phyloP scores from a whole-genome alignment of 306 rosid genomes.

The Pyrus communis region DNA sequence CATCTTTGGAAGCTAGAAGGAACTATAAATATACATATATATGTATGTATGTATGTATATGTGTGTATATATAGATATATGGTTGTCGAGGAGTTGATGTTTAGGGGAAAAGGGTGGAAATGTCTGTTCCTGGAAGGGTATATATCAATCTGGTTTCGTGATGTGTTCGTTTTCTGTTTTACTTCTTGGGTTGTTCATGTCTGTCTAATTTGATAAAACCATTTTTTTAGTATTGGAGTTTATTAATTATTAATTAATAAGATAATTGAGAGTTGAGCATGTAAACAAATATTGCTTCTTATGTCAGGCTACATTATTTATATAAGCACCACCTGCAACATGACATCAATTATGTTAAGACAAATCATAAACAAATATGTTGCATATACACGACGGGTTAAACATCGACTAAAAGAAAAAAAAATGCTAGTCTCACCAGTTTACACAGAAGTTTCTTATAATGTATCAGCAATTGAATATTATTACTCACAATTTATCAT shows the following conservation, averaged over 20 bases:
- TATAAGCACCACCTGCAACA: slow-evolving; percentile 1
- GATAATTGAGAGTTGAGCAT: neutral
- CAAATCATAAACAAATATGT: neutral
- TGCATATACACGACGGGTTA: neutral
- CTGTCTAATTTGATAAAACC: slow-evolving; percentile 28
- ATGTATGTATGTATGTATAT: neutral
- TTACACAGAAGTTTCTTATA: too few relatives aligned
- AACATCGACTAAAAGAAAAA: neutral
- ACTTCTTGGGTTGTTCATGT: slow-evolving; percentile 24
- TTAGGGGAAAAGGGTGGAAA: neutral
- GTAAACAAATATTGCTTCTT: slow-evolving; percentile 15
- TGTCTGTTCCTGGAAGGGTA: slow-evolving; percentile 16
- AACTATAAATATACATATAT: neutral
- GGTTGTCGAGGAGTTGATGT: slow-evolving; percentile 12
- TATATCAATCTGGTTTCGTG: slow-evolving; percentile 8
- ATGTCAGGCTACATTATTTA: slow-evolving; percentile 4
- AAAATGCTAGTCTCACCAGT: neutral
- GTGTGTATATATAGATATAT: neutral
- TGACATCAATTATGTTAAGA: slow-evolving; percentile 4
- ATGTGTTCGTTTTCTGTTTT: slow-evolving; percentile 17
- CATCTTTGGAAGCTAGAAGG: slow-evolving; percentile 5
- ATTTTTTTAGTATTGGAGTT: neutral
- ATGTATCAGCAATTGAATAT: too few relatives aligned
- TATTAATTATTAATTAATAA: neutral
- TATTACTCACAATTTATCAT: too few relatives aligned